These are phyloP conservation scores for Cicer bijugum DNA, from an alignment of 306 rosid genomes.

Conservation along the genomic window DNA sequence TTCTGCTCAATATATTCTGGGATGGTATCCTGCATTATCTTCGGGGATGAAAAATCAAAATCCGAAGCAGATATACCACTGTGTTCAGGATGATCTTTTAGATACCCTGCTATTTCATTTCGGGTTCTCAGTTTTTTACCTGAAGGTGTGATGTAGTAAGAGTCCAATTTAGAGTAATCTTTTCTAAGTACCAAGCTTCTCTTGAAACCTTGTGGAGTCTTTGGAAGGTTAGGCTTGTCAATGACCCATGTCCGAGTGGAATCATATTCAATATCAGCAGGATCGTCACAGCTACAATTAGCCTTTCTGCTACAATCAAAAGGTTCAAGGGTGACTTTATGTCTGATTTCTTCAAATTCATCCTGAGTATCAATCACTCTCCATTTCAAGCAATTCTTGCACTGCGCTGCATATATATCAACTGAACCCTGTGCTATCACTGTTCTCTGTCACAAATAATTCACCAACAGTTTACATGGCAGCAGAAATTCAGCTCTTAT, in stretches of 20 bases:
- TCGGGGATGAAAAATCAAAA: constrained; percentile 74
- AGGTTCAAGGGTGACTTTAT: constrained; percentile 58
- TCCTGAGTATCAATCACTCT: constrained; percentile 72
- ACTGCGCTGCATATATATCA: constrained; percentile 73
- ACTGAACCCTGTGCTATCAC: constrained; percentile 48
- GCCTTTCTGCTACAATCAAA: constrained; percentile 63
- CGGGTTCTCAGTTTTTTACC: constrained; percentile 79
- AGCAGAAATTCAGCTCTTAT: constrained; percentile 18
- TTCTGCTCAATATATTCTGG: constrained; percentile 56
- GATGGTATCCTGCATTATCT: constrained; percentile 78
- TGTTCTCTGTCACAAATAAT: constrained; percentile 55
- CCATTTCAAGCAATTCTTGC: constrained; percentile 81
- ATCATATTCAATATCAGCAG: constrained; percentile 75
- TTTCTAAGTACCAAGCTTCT: constrained; percentile 72
- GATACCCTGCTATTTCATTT: constrained; percentile 61
- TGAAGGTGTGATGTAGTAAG: constrained; percentile 66
- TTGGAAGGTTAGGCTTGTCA: constrained; percentile 81
- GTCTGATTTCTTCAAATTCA: constrained; percentile 81
- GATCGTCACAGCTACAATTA: constrained; percentile 64
- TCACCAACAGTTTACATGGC: constrained; percentile 39
- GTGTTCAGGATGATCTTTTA: constrained; percentile 60
- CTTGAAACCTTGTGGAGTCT: constrained; percentile 76
- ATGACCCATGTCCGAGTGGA: constrained; percentile 82
- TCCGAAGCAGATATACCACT: constrained; percentile 49
- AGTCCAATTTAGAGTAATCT: constrained; percentile 82